Conservation (phyloP, 2,329 filamentous ascomycete species). For the Leptosphaerulina australis region DNA sequence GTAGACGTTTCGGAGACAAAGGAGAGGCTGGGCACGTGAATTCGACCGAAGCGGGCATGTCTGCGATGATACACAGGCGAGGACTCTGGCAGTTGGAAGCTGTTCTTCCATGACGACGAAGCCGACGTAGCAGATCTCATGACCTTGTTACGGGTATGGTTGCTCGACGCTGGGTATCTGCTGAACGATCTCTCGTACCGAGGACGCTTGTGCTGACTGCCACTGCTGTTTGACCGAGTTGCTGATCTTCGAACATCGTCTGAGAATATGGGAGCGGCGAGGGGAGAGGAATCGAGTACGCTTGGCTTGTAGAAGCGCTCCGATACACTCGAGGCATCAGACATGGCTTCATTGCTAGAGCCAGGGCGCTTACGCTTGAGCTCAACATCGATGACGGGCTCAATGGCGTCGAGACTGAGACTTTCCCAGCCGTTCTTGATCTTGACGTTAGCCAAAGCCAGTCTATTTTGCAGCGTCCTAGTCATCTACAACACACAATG, state of each 20-base stretch:
- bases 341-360: slow-evolving; percentile 73
- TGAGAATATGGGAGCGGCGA: slow-evolving; percentile 83
- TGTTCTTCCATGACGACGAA: slow-evolving; percentile 73
- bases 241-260: slow-evolving; percentile 70
- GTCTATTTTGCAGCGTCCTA: slow-evolving; percentile 86
- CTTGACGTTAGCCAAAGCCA: slow-evolving; percentile 96
- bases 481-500: slow-evolving; percentile 71
- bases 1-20: slow-evolving; percentile 77
- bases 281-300: slow-evolving; percentile 80
- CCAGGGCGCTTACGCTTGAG: slow-evolving; percentile 73
- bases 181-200: slow-evolving; percentile 31
- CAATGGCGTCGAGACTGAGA: slow-evolving; percentile 82
- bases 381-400: slow-evolving; percentile 81
- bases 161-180: slow-evolving; percentile 52
- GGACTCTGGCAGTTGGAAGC: slow-evolving; percentile 78
- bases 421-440: slow-evolving; percentile 95
- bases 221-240: slow-evolving; percentile 63
- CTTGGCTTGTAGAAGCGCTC: slow-evolving; percentile 73
- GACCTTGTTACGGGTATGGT: slow-evolving; percentile 70
- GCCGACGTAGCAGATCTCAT: slow-evolving; percentile 64
- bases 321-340: slow-evolving; percentile 84
- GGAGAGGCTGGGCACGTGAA: slow-evolving; percentile 73
- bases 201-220: slow-evolving; percentile 48
- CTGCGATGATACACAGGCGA: slow-evolving; percentile 82
- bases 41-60: slow-evolving; percentile 73